phyloP scores from a whole-genome alignment of 495 filamentous ascomycete genomes.

The Penicillium pancosmium region DNA sequence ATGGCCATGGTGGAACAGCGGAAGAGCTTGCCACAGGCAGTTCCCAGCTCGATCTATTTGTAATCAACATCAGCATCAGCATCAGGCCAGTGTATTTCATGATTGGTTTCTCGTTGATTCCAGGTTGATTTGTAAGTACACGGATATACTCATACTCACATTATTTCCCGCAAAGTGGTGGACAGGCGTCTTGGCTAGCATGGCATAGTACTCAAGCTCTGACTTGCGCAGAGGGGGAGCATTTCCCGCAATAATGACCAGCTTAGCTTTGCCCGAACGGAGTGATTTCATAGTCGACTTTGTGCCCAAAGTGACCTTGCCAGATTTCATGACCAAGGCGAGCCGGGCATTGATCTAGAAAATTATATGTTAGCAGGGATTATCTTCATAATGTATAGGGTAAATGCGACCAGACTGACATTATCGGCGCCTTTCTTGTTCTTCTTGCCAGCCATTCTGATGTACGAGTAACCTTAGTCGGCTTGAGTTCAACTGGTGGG shows the following conservation, averaged over 20 bases:
- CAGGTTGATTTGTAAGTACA: no score
- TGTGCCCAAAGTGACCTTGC: slow-evolving; percentile 89
- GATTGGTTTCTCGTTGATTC: no score
- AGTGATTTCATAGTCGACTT: slow-evolving; percentile 95
- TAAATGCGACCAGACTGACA: slow-evolving; percentile 22
- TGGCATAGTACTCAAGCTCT: slow-evolving; percentile 89
- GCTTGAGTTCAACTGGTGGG: slow-evolving; percentile 7
- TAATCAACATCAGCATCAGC: no score
- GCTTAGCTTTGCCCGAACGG: slow-evolving; percentile 63
- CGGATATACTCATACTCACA: slow-evolving; percentile 59
- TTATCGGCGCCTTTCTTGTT: slow-evolving; percentile 93
- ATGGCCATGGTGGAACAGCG: slow-evolving; percentile 90
- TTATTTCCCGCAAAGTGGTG: slow-evolving; percentile 98
- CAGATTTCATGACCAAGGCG: slow-evolving; percentile 94
- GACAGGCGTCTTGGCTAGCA: slow-evolving; percentile 90
- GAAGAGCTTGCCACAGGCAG: slow-evolving; percentile 83
- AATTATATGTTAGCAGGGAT: slow-evolving; percentile 2
- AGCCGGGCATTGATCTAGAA: slow-evolving; percentile 74
- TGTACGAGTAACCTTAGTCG: no score
- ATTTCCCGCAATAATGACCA: slow-evolving; percentile 84
- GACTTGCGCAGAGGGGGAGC: slow-evolving; percentile 91
- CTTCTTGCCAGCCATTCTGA: slow-evolving; percentile 92
- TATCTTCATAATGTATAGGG: background rate
- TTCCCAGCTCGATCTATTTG: slow-evolving; percentile 83
- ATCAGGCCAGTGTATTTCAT: no score